Base-by-base conservation (phyloP, 176 grass and related monocot species). In the Calamus simplicifolius region DNA sequence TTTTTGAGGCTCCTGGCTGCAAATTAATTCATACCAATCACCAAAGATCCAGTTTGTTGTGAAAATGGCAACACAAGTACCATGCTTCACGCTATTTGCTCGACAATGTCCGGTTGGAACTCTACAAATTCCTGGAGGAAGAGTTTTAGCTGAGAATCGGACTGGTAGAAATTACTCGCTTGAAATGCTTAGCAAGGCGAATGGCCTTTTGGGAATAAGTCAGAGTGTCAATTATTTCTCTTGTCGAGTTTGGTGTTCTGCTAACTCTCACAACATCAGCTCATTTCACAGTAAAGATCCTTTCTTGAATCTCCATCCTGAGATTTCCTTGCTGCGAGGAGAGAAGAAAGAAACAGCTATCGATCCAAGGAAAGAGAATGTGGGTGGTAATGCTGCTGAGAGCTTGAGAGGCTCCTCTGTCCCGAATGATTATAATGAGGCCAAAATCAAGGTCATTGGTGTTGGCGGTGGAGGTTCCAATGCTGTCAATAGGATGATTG, bases 401-500 rank as follows among this genome's bases (percentile, higher is more conserved):
- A 75, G 74, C 29, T 54, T 78, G 4, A 75, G 64, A 5, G 63
- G 35, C 60, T 70, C 68, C 0, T 7, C 65, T 1, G 75, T 68
- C 18, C 67, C n/a, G 52, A 64, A 27, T 15, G 77, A 77, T 49
- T 88, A 85, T 25, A 85, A 68, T n/a, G 89, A 63, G 52, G 85
- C 89, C 55, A 95, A 74, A 78, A 95, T 95, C 70, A 95, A 95
- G 57, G 89, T 95, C 13, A 63, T 95, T 35, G 89, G 89, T 4
- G 85, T 95, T 8, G 89, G 89, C 0, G 89, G 89, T 1, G 89
- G 89, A 2, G 89, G 89, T 48, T 95, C 89, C 0, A 95, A 95
- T 68, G 89, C 89, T 10, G 89, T 95, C 19, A 95, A 95, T 56
- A 77, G 85, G 63, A 95, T 95, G 89, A 89, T 85, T 48, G 89